Conservation (phyloP, 164 flowering plant species). For the Umbellularia californica region DNA sequence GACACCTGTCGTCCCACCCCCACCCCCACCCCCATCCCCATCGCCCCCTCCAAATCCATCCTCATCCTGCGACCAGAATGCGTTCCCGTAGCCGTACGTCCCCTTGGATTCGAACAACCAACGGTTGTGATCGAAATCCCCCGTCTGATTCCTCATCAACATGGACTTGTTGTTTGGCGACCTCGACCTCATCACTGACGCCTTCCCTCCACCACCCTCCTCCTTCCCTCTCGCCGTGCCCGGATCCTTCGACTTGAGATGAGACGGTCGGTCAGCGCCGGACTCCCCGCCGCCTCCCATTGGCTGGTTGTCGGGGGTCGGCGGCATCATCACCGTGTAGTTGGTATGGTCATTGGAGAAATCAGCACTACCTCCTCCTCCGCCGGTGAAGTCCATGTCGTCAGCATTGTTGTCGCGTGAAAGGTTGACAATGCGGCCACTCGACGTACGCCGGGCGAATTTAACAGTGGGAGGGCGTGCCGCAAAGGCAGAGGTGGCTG, state of each 20-base stretch:
- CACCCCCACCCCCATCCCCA: not conserved
- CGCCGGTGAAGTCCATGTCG: conserved; percentile 55
- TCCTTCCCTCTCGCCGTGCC: conserved; percentile 9
- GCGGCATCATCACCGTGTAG: conserved; percentile 89
- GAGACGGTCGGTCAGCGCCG: not conserved
- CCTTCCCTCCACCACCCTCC: conserved; percentile 38
- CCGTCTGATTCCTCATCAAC: conserved; percentile 68
- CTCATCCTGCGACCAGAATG: conserved; percentile 70
- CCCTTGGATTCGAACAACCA: conserved; percentile 83
- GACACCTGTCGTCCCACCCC: conserved; percentile 28
- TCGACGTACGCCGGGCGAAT: conserved; percentile 64
- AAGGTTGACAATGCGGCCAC: conserved; percentile 72
- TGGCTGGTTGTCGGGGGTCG: conserved; percentile 93
- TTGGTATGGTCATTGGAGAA: conserved; percentile 48
- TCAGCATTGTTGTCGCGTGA: conserved; percentile 53
- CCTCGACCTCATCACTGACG: conserved; percentile 57
- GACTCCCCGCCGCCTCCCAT: conserved; percentile 6
- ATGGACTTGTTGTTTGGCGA: conserved; percentile 31
- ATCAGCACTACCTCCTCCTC: conserved; percentile 20
- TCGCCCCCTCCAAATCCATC: conserved; percentile 27
- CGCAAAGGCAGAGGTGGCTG: conserved; percentile 14
- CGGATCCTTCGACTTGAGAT: not conserved
- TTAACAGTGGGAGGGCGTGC: conserved; percentile 56
- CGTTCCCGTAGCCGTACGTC: conserved; percentile 86
- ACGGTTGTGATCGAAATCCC: conserved; percentile 73